Conservation (phyloP, 208 protist genomes). For the Leishmania tropica region DNA sequence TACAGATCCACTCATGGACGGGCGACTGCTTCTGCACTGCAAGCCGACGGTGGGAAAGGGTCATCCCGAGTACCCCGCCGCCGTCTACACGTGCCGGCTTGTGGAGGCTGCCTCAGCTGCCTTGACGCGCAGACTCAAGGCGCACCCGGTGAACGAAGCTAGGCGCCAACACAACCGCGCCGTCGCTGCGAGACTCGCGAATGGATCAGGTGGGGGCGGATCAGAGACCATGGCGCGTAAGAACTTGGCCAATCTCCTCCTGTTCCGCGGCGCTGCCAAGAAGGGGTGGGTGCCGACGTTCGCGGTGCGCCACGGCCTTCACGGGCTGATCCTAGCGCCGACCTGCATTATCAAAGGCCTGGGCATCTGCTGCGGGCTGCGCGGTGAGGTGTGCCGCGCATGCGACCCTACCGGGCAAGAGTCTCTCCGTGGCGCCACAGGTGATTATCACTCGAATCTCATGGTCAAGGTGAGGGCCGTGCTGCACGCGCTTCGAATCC, state of each 20-base stretch:
- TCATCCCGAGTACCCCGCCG: slow-evolving; percentile 51
- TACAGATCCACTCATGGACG: slow-evolving; percentile 69
- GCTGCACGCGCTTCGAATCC: slow-evolving; percentile 42
- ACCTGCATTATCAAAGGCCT: slow-evolving; percentile 80
- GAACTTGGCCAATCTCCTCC: slow-evolving; percentile 55
- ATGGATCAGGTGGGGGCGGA: background rate
- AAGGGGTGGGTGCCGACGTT: slow-evolving; percentile 74
- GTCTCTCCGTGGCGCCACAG: slow-evolving; percentile 48
- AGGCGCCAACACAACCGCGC: slow-evolving; percentile 34
- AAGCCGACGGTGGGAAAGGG: slow-evolving; percentile 41
- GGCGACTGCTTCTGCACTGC: slow-evolving; percentile 45
- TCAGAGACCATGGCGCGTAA: slow-evolving; percentile 25
- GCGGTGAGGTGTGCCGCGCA: slow-evolving; percentile 12
- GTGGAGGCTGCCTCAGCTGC: slow-evolving; percentile 61
- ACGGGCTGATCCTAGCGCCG: slow-evolving; percentile 61
- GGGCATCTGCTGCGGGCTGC: slow-evolving; percentile 62
- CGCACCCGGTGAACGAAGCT: slow-evolving; percentile 60
- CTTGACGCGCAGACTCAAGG: slow-evolving; percentile 39
- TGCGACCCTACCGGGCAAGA: slow-evolving; percentile 20
- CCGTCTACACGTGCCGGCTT: slow-evolving; percentile 64
- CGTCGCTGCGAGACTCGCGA: background rate
- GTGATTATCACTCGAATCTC: slow-evolving; percentile 55
- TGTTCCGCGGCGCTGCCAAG: slow-evolving; percentile 69
- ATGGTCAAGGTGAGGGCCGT: slow-evolving; percentile 55
- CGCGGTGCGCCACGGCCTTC: slow-evolving; percentile 51